These are phyloP conservation scores for Leucosporidium scottii DNA, from an alignment of 768 basidiomycete species.

Conservation along the genomic window DNA sequence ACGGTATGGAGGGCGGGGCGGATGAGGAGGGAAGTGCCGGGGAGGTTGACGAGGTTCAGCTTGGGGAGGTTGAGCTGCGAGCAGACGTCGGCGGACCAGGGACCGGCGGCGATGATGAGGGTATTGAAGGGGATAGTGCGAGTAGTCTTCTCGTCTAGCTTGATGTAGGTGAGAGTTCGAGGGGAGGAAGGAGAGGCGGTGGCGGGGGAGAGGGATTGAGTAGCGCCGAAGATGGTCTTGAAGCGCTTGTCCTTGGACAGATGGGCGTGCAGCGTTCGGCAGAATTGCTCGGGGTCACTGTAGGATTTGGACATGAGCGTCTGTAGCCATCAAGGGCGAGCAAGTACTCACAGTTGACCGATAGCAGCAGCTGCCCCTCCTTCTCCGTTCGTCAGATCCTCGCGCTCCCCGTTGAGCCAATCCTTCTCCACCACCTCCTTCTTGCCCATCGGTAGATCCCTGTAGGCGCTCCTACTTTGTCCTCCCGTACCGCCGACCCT, in stretches of 20 bases:
- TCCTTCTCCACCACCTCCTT: background rate
- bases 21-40: slow-evolving; percentile 29
- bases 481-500: slow-evolving; percentile 28
- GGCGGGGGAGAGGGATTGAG: background rate
- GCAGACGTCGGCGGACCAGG: slow-evolving; percentile 41
- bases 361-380: slow-evolving; percentile 14
- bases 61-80: slow-evolving; percentile 5
- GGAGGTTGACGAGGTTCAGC: slow-evolving; percentile 22
- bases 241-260: slow-evolving; percentile 5
- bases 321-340: no score
- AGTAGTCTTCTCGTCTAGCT: background rate
- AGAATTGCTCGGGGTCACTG: slow-evolving; percentile 28
- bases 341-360: slow-evolving; percentile 16
- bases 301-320: background rate
- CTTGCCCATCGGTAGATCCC: slow-evolving; percentile 24
- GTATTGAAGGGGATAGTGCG: slow-evolving; percentile 39
- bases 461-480: slow-evolving; percentile 24
- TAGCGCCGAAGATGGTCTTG: slow-evolving; percentile 3
- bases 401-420: slow-evolving; percentile 22
- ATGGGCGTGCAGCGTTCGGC: slow-evolving; percentile 6
- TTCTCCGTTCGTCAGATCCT: slow-evolving; percentile 11
- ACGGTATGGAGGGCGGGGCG: slow-evolving; percentile 7
- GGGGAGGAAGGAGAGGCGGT: background rate
- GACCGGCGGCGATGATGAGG: slow-evolving; percentile 44
- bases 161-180: background rate